Conservation (phyloP, 768 basidiomycete genomes). For the Baorangia bicolor region DNA sequence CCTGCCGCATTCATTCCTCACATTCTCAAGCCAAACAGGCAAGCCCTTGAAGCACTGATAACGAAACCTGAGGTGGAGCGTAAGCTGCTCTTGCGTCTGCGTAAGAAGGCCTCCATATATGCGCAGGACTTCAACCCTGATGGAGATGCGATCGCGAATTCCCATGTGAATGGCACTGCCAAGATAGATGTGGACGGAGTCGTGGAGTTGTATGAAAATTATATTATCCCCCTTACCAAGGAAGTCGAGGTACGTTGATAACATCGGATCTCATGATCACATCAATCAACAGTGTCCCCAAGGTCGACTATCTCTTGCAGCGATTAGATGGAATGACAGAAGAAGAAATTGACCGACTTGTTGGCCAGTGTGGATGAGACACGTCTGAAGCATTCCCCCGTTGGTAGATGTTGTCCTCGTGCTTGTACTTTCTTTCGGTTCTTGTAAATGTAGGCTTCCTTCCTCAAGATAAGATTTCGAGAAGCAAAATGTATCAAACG, state of each 20-base stretch:
- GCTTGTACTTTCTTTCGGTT: constrained; percentile 2
- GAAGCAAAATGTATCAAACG: constrained; percentile 22
- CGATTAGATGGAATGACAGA: constrained; percentile 83
- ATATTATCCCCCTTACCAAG: constrained; percentile 96
- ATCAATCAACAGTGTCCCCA: constrained; percentile 2
- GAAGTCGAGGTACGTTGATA: constrained; percentile 84
- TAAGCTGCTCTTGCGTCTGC: constrained; percentile 75
- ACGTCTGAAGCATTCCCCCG: neutral
- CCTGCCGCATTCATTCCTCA: constrained; percentile 91
- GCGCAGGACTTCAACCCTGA: constrained; percentile 83
- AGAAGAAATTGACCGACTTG: constrained; percentile 72
- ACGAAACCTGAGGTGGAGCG: constrained; percentile 97
- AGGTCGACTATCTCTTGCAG: constrained; percentile 96
- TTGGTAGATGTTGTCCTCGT: neutral
- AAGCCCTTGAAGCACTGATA: constrained; percentile 81
- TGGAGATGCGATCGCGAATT: constrained; percentile 47
- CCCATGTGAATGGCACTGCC: constrained; percentile 33
- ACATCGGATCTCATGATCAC: neutral
- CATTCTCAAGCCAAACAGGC: constrained; percentile 75
- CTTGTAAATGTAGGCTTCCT: constrained; percentile 6
- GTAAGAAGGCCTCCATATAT: constrained; percentile 77
- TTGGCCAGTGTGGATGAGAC: constrained; percentile 16
- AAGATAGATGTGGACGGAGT: constrained; percentile 95
- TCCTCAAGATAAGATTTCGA: neutral
- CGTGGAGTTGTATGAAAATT: constrained; percentile 89